Percentiles rank a stretch among this genome's conserved stretches.
These are phyloP conservation scores for Erythrophleum fordii DNA, from an alignment of 306 rosid species.

Conservation along the genomic window DNA sequence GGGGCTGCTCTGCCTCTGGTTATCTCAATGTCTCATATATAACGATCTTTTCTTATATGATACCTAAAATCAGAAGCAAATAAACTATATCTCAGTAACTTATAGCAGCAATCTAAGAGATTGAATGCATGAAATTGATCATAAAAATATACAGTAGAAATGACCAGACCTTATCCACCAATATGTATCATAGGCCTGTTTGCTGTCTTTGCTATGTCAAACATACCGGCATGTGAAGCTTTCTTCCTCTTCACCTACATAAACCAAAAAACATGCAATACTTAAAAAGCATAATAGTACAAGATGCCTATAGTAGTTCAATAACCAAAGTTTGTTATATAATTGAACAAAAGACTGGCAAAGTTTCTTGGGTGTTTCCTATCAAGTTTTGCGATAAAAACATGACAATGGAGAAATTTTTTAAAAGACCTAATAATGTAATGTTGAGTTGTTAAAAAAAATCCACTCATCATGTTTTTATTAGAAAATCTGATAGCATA, in stretches of 20 bases:
- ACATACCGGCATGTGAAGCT: conserved; percentile 96
- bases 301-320: conserved; percentile 5
- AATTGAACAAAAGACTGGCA: not conserved
- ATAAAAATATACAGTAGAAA: not conserved
- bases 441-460: not conserved
- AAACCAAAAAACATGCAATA: conserved; percentile 27
- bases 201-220: conserved; percentile 85
- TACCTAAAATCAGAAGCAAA: conserved; percentile 35
- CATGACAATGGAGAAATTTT: not conserved
- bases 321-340: not conserved
- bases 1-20: conserved; percentile 1
- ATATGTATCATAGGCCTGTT: conserved; percentile 98
- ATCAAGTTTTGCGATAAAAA: not conserved
- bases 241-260: conserved; percentile 95
- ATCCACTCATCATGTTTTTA: not conserved
- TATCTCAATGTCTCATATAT: not conserved
- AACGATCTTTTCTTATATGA: not conserved
- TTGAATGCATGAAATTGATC: conserved; percentile 5
- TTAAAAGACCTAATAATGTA: no score
- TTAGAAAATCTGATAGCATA: not conserved
- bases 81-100: not conserved
- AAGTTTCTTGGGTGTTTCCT: not conserved
- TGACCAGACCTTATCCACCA: conserved; percentile 75
- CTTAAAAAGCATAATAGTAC: not conserved
- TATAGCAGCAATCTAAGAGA: conserved; percentile 5